Evolutionary conservation across 208 protist genomes (phyloP).

Genomic region (Entamoeba dispar): DNA sequence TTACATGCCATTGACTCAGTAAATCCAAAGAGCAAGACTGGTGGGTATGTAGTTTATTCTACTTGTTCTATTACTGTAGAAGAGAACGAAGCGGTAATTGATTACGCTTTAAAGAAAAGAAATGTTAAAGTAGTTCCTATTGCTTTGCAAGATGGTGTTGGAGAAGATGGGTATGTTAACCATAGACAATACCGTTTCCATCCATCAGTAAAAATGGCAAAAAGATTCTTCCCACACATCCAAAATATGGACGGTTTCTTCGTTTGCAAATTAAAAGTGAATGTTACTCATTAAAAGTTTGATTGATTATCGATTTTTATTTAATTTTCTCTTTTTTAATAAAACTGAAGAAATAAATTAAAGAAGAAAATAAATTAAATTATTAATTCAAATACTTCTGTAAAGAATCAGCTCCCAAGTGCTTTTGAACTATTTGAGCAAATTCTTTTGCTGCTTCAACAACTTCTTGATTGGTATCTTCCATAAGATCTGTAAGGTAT

Average conservation of each 20-base stretch:
- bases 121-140: constrained; percentile 57
- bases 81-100: constrained; percentile 89
- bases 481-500: neutral
- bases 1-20: constrained; percentile 80
- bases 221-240: constrained; percentile 76
- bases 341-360: too few relatives aligned
- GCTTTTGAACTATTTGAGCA: neutral
- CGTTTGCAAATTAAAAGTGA: constrained; percentile 40
- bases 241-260: constrained; percentile 99
- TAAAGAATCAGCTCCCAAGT: neutral
- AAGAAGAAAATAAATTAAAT: too few relatives aligned
- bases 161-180: constrained; percentile 59
- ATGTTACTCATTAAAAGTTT: neutral
- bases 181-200: constrained; percentile 54
- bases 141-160: constrained; percentile 69
- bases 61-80: constrained; percentile 84
- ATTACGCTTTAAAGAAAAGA: constrained; percentile 74
- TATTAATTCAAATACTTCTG: neutral
- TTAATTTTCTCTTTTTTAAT: neutral
- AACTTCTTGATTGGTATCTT: neutral
- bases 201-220: constrained; percentile 31
- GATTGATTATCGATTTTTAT: neutral
- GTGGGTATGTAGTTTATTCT: constrained; percentile 86
- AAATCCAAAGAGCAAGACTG: constrained; percentile 33
- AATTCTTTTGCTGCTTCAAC: neutral